These are phyloP conservation scores for Kuraishia ogatae DNA, from an alignment of 805 yeast genomes.

Conservation along the genomic window DNA sequence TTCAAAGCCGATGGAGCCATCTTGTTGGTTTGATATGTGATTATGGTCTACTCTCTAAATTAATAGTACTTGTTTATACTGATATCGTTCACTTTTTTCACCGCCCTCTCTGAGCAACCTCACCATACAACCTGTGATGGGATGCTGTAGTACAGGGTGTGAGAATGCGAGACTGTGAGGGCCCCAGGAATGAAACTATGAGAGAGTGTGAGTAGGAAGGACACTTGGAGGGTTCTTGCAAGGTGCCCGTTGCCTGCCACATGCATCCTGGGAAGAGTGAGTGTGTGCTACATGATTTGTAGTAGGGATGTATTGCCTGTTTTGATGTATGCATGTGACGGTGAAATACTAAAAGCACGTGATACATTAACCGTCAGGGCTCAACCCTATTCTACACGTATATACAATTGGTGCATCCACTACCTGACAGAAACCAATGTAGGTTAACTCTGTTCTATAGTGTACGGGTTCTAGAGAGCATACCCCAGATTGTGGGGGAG, in stretches of 20 bases:
- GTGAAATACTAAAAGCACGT: too few species aligned
- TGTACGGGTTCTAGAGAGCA: too few species aligned
- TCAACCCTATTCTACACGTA: not conserved
- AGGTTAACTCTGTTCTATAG: too few species aligned
- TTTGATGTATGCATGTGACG: not conserved
- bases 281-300: not conserved
- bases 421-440: not conserved
- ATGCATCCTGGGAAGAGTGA: not conserved
- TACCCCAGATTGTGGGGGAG: too few species aligned
- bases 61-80: not conserved
- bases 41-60: not conserved
- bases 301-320: not conserved
- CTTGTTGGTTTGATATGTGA: constrained; percentile 8
- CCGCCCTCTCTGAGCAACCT: constrained; percentile 1
- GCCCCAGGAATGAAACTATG: not conserved
- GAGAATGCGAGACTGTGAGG: not conserved
- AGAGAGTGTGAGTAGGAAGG: not conserved
- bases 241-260: not conserved
- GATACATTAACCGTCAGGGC: not conserved
- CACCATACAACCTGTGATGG: not conserved
- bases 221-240: not conserved
- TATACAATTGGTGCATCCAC: not conserved
- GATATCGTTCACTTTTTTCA: not conserved
- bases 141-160: not conserved
- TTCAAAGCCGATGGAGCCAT: constrained; percentile 58